Evolutionary conservation across 306 rosid genomes (phyloP), one percentile per base, ranked within the genome.

Genomic region (Pueraria montana): DNA sequence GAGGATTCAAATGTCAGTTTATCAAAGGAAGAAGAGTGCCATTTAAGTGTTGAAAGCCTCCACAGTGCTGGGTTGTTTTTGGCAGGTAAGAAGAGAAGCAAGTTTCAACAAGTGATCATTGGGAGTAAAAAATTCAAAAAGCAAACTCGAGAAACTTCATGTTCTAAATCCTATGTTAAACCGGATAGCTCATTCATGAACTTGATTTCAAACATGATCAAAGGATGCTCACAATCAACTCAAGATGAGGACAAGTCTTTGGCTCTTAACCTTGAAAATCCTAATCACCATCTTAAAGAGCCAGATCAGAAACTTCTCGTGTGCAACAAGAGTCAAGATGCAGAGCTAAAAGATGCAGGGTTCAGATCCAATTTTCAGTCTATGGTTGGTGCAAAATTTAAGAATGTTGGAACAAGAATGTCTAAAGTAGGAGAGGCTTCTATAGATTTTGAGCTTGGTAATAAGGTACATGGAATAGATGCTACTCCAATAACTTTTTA

Each of bases 121-220:
- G 90, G 84, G 48, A 84, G 78, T 84, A 89, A 91, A 78, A 89
- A 89, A 74, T 70, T 87, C 78, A 87, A 80, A 85, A 89, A 40
- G 80, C 77, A 86, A 79, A 77, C 77, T 52, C 89, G 80, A 74
- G 90, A 85, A 78, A 43, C 87, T 32, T 82, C 88, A 3, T 59
- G 49, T 67, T 66, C 90, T 49, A 74, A 80, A 72, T 82, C 92
- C 82, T 18, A 17, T 77, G 67, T 62, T 48, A 84, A 84, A 81
- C 89, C 82, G 64, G 87, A 88, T 66, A 96, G 97, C 87, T 92
- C 99, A 75, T 96, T 96, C 85, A 82, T 89, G 96, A 93, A 86
- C 86, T 89, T 94, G 97, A 81, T 96, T 80, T 91, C 94, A 68
- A 93, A 85, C 86, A 90, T 92, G 88, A 83, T 76, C 86, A 96